A percentile compares a stretch with the other conserved stretches of the same genome.
These are phyloP conservation scores for Pezicula rhizophila DNA, from an alignment of 2,329 filamentous ascomycete species.

Conservation along the genomic window DNA sequence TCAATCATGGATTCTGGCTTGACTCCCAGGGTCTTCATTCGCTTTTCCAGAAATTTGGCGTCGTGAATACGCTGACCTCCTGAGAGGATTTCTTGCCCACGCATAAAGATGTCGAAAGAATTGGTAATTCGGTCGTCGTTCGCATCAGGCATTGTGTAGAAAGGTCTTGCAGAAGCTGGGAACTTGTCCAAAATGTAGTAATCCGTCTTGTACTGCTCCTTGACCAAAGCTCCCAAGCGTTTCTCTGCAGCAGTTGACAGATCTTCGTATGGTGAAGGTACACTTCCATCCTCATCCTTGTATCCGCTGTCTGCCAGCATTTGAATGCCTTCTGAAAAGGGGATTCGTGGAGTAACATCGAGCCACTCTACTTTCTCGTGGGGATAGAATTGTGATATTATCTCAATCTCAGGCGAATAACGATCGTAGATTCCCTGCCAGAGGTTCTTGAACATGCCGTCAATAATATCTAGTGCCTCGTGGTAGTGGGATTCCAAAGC, in stretches of 20 bases:
- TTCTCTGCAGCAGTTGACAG: constrained; percentile 83
- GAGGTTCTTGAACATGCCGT: constrained; percentile 75
- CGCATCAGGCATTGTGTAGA: constrained; percentile 84
- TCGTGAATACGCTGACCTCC: constrained; percentile 92
- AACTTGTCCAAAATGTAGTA: constrained; percentile 96
- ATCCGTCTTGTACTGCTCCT: constrained; percentile 80
- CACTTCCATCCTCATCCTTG: constrained; percentile 70
- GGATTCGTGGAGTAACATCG: constrained; percentile 75
- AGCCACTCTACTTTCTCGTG: constrained; percentile 83
- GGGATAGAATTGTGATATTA: constrained; percentile 78
- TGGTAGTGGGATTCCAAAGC: constrained; percentile 83
- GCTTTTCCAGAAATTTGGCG: constrained; percentile 63
- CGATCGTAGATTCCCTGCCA: constrained; percentile 65
- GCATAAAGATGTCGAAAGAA: constrained; percentile 91
- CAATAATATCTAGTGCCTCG: constrained; percentile 74
- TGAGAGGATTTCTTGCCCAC: constrained; percentile 87
- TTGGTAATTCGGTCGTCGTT: constrained; percentile 71
- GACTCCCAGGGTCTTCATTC: constrained; percentile 71
- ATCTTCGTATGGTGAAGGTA: constrained; percentile 68
- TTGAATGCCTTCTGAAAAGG: constrained; percentile 72
- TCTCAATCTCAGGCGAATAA: constrained; percentile 66
- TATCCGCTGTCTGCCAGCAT: constrained; percentile 76
- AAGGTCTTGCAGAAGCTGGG: constrained; percentile 74
- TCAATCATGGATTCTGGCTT: constrained; percentile 81
- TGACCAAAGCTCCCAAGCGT: constrained; percentile 75